phyloP scores from a whole-genome alignment of 345 rosid genomes.

The Mangifera indica region DNA sequence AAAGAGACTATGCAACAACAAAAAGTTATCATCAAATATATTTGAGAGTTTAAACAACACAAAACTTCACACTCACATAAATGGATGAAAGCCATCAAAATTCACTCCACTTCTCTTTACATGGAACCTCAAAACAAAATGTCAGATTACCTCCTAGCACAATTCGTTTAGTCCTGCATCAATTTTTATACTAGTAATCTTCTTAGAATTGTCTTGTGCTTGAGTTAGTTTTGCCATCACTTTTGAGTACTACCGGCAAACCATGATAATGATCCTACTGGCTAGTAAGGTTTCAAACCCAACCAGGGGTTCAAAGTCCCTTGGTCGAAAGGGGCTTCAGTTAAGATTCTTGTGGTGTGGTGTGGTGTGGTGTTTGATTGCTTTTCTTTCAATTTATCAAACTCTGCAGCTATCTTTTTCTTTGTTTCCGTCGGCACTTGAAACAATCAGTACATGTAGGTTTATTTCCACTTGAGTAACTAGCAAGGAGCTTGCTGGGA shows the following conservation, averaged over 20 bases:
- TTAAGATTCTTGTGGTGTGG: neutral
- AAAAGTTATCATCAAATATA: no score
- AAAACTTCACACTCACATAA: neutral
- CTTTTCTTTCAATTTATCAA: constrained; percentile 3
- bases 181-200: constrained; percentile 5
- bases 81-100: neutral
- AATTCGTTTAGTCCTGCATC: neutral
- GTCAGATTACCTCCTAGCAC: neutral
- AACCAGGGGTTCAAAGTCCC: constrained; percentile 6
- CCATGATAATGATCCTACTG: neutral
- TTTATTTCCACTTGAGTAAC: constrained; percentile 37
- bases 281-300: neutral
- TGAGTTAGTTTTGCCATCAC: neutral
- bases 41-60: no score
- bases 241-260: neutral
- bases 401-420: constrained; percentile 44
- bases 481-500: constrained; percentile 53
- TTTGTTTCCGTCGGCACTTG: constrained; percentile 85
- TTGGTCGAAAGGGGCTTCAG: neutral
- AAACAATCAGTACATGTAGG: constrained; percentile 71
- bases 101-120: neutral
- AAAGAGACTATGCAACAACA: no score
- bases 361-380: neutral
- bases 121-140: neutral
- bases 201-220: no score